Base-by-base conservation (phyloP, 768 basidiomycete species). In the Leccinum incarnatum region DNA sequence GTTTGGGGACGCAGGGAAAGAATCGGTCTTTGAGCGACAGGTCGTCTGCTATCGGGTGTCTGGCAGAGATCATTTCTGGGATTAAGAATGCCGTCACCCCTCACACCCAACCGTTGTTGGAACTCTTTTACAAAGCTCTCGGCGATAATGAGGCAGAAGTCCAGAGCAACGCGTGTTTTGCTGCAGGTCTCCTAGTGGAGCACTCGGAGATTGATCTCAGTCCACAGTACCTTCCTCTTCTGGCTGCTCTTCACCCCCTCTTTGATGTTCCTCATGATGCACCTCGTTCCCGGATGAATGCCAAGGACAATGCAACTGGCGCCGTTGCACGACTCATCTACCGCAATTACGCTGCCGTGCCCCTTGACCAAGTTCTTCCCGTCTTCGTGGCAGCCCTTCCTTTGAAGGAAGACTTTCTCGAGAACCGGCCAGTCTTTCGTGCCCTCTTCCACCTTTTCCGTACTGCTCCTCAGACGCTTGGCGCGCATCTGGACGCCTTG, bases 221-320 rank as follows among this genome's bases (percentile, higher is more conserved):
- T 1, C 76, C 81, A 10, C 94, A 97, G 69, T 96, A 90, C 76
- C 74, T 87, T 42, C 81, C 80, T 59, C 79, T 98, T 46, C 90
- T 98, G 51, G 77, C 76, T 36, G 87, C 87, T 1, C 85, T 98
- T 49, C 89, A 85, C 27, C 91, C 91, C 14, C 79, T 96, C 55
- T 98, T 99, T 74, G 73, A 79, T 47, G 79, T 89, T 36, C 66
- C 83, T 8, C 74, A 84, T 0, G 83, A 87, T 58, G 78, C 91
- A 6, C 78, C 86, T n/a, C 69, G 83, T 6, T 76, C 90, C 7
- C 79, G 78, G 47, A 74, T 93, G 61, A 95, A 95, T 70, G 95
- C 95, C 19, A 88, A 88, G 62, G 97, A 99, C 75, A 99, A 99
- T 72, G 97, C 97, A n/a, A 84, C 89, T 8, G 97, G 97, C 47